Conservation (phyloP, 768 basidiomycete species). For the Boletus barrowsii region DNA sequence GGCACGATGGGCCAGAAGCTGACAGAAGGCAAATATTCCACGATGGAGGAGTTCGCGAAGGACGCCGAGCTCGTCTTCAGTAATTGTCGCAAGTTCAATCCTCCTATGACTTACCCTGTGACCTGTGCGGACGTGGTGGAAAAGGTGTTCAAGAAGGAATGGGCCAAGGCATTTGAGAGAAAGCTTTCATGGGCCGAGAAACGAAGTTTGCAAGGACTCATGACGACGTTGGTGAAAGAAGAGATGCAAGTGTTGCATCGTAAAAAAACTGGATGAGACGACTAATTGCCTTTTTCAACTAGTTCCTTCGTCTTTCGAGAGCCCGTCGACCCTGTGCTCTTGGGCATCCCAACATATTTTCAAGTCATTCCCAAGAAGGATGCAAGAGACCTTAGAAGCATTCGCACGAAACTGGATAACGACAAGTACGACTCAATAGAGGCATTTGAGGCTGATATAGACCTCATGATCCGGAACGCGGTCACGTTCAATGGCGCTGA, state of each 20-base stretch:
- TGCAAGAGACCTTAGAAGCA: constrained; percentile 82
- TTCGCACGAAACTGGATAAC: constrained; percentile 73
- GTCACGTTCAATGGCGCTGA: constrained; percentile 82
- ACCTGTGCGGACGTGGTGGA: constrained; percentile 73
- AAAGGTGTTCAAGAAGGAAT: constrained; percentile 77
- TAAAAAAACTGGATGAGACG: not conserved
- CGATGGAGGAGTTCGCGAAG: constrained; percentile 77
- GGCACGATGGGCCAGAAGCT: constrained; percentile 75
- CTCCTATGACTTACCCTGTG: constrained; percentile 70
- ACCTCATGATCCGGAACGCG: constrained; percentile 87
- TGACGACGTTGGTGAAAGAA: constrained; percentile 70
- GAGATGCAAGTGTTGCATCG: constrained; percentile 46
- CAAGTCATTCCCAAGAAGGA: constrained; percentile 82
- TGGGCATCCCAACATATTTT: constrained; percentile 86
- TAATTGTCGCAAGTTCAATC: constrained; percentile 94
- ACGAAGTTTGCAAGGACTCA: constrained; percentile 64
- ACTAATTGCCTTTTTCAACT: constrained; percentile 1
- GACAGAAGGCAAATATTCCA: constrained; percentile 61
- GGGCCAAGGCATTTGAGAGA: constrained; percentile 70
- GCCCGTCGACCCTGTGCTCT: constrained; percentile 81
- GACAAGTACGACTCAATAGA: constrained; percentile 81
- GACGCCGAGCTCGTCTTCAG: constrained; percentile 81
- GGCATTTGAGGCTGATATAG: constrained; percentile 79
- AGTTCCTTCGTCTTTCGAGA: constrained; percentile 79
- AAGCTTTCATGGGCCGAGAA: constrained; percentile 80